Evolutionary conservation across 768 basidiomycete species (phyloP), one percentile per base, ranked within the genome.

Genomic region (Macrolepiota dolichaula): DNA sequence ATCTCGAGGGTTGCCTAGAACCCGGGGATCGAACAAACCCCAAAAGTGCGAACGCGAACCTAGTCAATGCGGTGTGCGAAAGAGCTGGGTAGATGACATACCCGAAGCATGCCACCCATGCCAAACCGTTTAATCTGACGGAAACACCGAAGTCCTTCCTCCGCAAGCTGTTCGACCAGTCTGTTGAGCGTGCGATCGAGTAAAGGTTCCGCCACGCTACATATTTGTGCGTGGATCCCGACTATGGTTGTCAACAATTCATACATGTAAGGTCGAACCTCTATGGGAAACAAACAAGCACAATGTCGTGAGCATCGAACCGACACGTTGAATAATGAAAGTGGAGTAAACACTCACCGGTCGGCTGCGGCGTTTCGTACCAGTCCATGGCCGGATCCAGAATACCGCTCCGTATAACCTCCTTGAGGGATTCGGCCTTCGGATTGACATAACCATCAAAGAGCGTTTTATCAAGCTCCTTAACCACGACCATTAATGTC

Each of bases 91-190:
- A 29, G n/a, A 40, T 24, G 27, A 80, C 89, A 62, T 71, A 97
- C 96, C 51, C 93, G 86, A 47, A 99, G 81, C 97, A 98, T 98
- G 9, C 97, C 97, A 32, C 97, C 97, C 89, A 98, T 97, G 17
- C 96, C 95, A 69, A 97, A 98, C 52, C 88, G 83, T 68, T 88
- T 89, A 44, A 98, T 87, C 73, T 95, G 88, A 66, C 84, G 84
- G 83, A 99, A 96, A 73, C 88, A 92, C 13, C 79, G 81, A 57
- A 98, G 78, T 0, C 95, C 90, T 67, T 95, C 93, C 9, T 85
- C 81, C 13, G 94, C 90, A 17, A 96, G 77, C 61, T 91, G 88
- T 62, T 93, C 89, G 13, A 96, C 89, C 15, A 98, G 81, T 17
- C 87, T 79, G 61, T 86, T 85, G 49, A 98, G 77, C 27, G 87